phyloP scores from a whole-genome alignment of 1,284 basidiomycete species.

The Ganoderma multipileum region DNA sequence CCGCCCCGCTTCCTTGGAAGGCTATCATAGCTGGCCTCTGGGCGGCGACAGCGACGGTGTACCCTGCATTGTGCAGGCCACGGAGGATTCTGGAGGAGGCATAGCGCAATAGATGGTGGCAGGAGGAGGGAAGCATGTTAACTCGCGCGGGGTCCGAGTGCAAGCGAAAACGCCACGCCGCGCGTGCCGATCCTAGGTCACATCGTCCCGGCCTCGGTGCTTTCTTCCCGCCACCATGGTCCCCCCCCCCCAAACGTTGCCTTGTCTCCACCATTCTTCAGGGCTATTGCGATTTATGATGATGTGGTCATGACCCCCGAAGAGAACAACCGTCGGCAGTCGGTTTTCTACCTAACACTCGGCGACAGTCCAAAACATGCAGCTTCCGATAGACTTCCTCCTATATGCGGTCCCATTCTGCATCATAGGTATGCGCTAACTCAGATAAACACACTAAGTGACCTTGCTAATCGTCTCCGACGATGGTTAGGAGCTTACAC shows the following conservation, averaged over 20 bases:
- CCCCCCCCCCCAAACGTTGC: no score
- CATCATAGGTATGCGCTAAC: not conserved
- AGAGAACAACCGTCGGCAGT: no score
- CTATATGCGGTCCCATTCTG: not conserved
- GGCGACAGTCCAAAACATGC: not conserved
- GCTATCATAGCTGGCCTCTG: slow-evolving; percentile 2
- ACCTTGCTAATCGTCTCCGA: not conserved
- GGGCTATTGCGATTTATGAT: no score
- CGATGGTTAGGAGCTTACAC: not conserved
- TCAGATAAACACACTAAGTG: not conserved
- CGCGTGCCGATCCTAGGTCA: not conserved
- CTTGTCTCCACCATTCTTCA: not conserved
- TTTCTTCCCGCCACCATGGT: not conserved
- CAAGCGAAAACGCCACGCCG: not conserved
- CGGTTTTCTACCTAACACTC: no score
- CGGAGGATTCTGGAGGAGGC: not conserved
- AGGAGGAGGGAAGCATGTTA: not conserved
- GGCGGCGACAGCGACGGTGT: not conserved
- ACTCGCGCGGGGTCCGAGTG: not conserved
- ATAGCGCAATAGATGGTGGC: not conserved
- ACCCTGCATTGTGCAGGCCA: not conserved
- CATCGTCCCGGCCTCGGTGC: no score
- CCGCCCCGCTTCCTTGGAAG: not conserved
- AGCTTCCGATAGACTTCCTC: not conserved
- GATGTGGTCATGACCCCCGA: not conserved